These are phyloP conservation scores for Termitomyces sp. DNA, from an alignment of 1,284 basidiomycete genomes.

Conservation along the genomic window DNA sequence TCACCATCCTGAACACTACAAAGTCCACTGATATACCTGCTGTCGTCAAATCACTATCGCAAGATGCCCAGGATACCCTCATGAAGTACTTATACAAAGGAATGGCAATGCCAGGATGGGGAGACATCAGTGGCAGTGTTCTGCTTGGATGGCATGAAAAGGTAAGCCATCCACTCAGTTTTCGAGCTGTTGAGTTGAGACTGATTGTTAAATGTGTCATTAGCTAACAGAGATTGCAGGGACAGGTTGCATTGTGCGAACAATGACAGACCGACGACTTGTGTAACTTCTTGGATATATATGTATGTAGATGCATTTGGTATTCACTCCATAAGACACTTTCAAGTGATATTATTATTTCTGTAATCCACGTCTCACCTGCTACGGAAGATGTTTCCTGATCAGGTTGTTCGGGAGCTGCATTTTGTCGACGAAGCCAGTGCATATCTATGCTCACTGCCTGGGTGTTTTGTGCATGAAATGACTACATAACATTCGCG, in stretches of 20 bases:
- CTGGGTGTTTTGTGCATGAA: too few relatives aligned
- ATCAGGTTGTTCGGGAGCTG: too few relatives aligned
- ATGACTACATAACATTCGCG: too few relatives aligned
- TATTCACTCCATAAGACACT: too few relatives aligned
- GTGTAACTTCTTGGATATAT: conserved; percentile 44
- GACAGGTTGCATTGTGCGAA: conserved; percentile 93
- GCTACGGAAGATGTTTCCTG: too few relatives aligned
- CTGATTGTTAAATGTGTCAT: conserved; percentile 5
- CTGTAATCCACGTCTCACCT: too few relatives aligned
- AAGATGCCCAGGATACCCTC: conserved; percentile 84
- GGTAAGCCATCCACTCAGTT: conserved; percentile 41
- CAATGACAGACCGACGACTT: conserved; percentile 90
- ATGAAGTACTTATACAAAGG: conserved; percentile 99
- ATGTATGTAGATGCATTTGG: too few relatives aligned
- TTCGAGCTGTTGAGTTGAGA: background rate
- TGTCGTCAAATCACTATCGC: conserved; percentile 71
- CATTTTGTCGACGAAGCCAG: too few relatives aligned
- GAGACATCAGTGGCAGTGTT: conserved; percentile 84
- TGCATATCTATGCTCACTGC: too few relatives aligned
- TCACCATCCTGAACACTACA: conserved; percentile 93
- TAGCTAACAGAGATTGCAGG: conserved; percentile 94
- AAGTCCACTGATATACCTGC: conserved; percentile 84
- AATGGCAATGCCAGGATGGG: conserved; percentile 80
- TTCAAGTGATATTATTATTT: too few relatives aligned
- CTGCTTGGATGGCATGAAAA: conserved; percentile 95